Conservation (phyloP, 495 filamentous ascomycete genomes). For the Penicillium antarcticum region DNA sequence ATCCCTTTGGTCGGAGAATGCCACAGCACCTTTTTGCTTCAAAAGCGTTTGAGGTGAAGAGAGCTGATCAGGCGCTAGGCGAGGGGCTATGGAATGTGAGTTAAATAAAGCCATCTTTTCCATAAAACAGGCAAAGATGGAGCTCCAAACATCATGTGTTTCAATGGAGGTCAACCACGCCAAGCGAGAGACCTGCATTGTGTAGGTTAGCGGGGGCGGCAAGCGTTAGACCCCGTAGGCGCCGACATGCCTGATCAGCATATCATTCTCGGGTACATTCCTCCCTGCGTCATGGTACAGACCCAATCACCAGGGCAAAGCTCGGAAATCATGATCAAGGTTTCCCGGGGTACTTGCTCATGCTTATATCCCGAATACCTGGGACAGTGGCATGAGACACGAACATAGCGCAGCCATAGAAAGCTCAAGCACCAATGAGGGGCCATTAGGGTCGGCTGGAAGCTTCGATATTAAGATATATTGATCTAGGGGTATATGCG, state of each 20-base stretch:
- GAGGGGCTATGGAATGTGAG: not conserved
- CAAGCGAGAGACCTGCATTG: no score
- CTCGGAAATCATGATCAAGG: not conserved
- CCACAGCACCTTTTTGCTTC: not conserved
- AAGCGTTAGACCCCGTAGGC: not conserved
- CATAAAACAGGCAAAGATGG: no score
- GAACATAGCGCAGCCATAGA: not conserved
- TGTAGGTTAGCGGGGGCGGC: not conserved
- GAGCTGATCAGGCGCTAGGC: not conserved
- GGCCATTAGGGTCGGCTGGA: not conserved
- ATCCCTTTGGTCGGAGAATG: conserved; percentile 6
- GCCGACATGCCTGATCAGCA: conserved; percentile 12
- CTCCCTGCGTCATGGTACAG: conserved; percentile 3
- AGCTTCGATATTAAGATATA: not conserved
- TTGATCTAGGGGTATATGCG: conserved; percentile 28
- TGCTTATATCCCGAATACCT: not conserved
- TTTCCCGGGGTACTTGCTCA: not conserved
- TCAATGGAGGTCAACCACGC: not conserved
- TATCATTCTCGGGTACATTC: conserved; percentile 22
- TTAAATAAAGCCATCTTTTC: not conserved
- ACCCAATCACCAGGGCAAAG: not conserved
- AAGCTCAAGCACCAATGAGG: not conserved
- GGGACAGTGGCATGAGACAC: not conserved
- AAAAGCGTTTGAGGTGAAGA: not conserved
- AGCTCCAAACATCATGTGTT: not conserved